Evolutionary conservation across 768 basidiomycete species (phyloP).

Genomic region (Suillus tomentosus): DNA sequence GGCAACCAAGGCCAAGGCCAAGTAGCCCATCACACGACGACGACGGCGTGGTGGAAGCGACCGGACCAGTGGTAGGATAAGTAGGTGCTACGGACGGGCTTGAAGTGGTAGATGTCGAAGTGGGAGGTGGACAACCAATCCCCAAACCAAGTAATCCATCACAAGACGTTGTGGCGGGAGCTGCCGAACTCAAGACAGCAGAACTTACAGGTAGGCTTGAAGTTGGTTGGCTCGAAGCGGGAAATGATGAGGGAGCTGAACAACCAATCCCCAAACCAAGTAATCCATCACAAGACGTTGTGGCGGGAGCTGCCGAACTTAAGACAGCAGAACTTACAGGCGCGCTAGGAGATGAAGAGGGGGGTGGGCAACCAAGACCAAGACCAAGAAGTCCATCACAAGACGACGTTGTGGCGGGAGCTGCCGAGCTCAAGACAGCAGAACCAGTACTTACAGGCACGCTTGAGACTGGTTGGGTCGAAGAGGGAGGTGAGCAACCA

Average conservation of each 20-base stretch:
- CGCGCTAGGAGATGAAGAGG: background rate
- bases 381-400: slow-evolving; percentile 22
- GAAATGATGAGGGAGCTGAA: slow-evolving; percentile 4
- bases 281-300: slow-evolving; percentile 14
- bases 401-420: slow-evolving; percentile 6
- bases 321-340: background rate
- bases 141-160: slow-evolving; percentile 21
- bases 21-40: slow-evolving; percentile 17
- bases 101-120: slow-evolving; percentile 7
- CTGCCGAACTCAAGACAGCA: background rate
- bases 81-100: slow-evolving; percentile 1
- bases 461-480: slow-evolving; percentile 11
- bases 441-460: slow-evolving; percentile 8
- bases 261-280: slow-evolving; percentile 19
- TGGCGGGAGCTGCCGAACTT: slow-evolving; percentile 4
- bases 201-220: slow-evolving; percentile 7
- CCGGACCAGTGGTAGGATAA: slow-evolving; percentile 5
- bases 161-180: slow-evolving; percentile 1
- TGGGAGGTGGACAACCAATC: slow-evolving; percentile 18
- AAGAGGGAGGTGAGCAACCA: slow-evolving; percentile 14
- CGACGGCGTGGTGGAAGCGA: background rate
- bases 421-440: background rate
- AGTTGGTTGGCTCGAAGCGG: slow-evolving; percentile 15
- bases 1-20: slow-evolving; percentile 23
- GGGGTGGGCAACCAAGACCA: slow-evolving; percentile 12